Percentiles rank a stretch among this genome's conserved stretches.
Conservation (phyloP, 129 eudicot species). For the Lactuca saligna region DNA sequence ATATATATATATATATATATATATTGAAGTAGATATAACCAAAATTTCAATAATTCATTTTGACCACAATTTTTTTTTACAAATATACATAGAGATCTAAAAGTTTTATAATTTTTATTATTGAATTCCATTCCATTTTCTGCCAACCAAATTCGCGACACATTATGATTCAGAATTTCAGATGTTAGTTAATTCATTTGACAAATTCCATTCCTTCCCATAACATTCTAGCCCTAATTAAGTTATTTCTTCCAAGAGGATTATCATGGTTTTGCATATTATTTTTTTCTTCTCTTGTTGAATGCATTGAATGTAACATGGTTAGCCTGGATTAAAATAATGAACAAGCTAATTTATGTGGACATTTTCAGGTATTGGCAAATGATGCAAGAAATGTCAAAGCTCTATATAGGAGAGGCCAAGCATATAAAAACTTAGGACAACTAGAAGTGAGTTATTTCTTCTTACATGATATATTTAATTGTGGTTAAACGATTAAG, state of each 20-base stretch:
- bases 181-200: too few species aligned
- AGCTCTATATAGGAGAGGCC: constrained; percentile 99
- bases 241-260: too few species aligned
- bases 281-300: background rate
- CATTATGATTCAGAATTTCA: too few species aligned
- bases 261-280: background rate
- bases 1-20: too few species aligned
- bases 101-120: background rate
- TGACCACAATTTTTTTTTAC: too few species aligned
- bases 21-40: too few species aligned
- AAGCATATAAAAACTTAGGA: constrained; percentile 79
- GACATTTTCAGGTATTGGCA: constrained; percentile 61
- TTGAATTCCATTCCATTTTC: background rate
- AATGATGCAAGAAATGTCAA: constrained; percentile 74
- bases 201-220: too few species aligned
- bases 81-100: background rate
- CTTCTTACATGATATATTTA: constrained; percentile 8
- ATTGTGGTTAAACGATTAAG: constrained; percentile 17
- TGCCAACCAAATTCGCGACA: too few species aligned
- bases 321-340: background rate
- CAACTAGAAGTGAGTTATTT: constrained; percentile 61
- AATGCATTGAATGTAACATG: background rate
- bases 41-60: too few species aligned
- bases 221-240: too few species aligned
- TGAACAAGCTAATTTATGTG: constrained; percentile 14